Conservation (phyloP, 2,329 filamentous ascomycete genomes). For the Ceratocystis variospora region DNA sequence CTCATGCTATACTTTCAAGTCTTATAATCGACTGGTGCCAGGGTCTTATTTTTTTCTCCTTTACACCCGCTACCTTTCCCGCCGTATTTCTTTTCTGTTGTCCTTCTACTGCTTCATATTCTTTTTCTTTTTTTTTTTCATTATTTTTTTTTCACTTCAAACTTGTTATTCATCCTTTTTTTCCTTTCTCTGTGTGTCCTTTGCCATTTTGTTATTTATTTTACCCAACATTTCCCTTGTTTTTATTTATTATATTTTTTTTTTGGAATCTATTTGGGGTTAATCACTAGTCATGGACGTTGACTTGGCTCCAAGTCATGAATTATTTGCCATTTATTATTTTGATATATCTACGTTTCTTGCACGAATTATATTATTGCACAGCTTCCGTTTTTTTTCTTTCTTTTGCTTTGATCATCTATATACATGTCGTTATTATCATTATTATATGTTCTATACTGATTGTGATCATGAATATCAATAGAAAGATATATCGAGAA, state of each 20-base stretch:
- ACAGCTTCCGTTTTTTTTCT: background rate
- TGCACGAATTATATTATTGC: background rate
- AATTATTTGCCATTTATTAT: slow-evolving; percentile 21
- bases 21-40: slow-evolving; percentile 16
- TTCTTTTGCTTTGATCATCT: background rate
- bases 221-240: slow-evolving; percentile 23
- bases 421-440: background rate
- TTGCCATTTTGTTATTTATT: slow-evolving; percentile 20
- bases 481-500: background rate
- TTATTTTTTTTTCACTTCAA: slow-evolving; percentile 4
- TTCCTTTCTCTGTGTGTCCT: slow-evolving; percentile 21
- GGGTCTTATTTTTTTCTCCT: background rate
- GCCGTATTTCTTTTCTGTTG: slow-evolving; percentile 5
- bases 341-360: slow-evolving; percentile 20
- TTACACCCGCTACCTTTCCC: background rate
- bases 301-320: background rate
- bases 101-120: slow-evolving; percentile 16
- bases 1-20: background rate
- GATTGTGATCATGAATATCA: background rate
- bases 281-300: background rate
- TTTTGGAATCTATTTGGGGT: slow-evolving; percentile 21
- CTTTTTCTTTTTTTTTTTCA: slow-evolving; percentile 4
- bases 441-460: background rate
- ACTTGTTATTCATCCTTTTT: slow-evolving; percentile 24
- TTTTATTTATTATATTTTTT: slow-evolving; percentile 21